These are phyloP conservation scores for Leishmania tarentolae DNA, from an alignment of 208 protist genomes.

Conservation along the genomic window DNA sequence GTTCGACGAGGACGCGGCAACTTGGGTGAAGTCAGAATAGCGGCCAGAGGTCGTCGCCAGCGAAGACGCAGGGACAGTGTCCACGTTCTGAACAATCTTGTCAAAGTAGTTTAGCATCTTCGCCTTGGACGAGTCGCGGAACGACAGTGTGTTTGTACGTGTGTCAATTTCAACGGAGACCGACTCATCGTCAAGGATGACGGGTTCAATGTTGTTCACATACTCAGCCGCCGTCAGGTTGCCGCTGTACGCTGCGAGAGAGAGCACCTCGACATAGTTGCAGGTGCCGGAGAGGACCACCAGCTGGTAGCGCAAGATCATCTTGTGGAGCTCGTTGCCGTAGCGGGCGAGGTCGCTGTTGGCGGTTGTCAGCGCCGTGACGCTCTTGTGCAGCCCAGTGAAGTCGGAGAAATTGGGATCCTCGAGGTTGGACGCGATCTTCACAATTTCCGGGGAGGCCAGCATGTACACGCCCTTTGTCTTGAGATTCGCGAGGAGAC, in stretches of 20 bases:
- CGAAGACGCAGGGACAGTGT: conserved; percentile 32
- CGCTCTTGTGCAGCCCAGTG: conserved; percentile 28
- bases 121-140: conserved; percentile 61
- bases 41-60: conserved; percentile 18
- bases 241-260: conserved; percentile 43
- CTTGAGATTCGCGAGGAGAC: conserved; percentile 37
- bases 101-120: conserved; percentile 62
- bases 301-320: conserved; percentile 69
- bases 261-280: conserved; percentile 47
- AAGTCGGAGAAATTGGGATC: conserved; percentile 33
- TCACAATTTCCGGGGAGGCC: conserved; percentile 15
- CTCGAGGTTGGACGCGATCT: conserved; percentile 25
- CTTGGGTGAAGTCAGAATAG: conserved; percentile 25
- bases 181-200: conserved; percentile 59
- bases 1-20: conserved; percentile 21
- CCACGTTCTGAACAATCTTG: conserved; percentile 31
- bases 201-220: conserved; percentile 62
- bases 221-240: conserved; percentile 53
- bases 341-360: conserved; percentile 33
- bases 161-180: conserved; percentile 76
- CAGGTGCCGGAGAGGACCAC: conserved; percentile 46
- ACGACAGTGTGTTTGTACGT: conserved; percentile 62
- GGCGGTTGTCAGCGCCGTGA: conserved; percentile 22
- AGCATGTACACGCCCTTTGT: conserved; percentile 24
- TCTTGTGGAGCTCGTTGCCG: conserved; percentile 28